phyloP scores from a whole-genome alignment of 1,284 basidiomycete genomes.

The Rhodotorula sp. region DNA sequence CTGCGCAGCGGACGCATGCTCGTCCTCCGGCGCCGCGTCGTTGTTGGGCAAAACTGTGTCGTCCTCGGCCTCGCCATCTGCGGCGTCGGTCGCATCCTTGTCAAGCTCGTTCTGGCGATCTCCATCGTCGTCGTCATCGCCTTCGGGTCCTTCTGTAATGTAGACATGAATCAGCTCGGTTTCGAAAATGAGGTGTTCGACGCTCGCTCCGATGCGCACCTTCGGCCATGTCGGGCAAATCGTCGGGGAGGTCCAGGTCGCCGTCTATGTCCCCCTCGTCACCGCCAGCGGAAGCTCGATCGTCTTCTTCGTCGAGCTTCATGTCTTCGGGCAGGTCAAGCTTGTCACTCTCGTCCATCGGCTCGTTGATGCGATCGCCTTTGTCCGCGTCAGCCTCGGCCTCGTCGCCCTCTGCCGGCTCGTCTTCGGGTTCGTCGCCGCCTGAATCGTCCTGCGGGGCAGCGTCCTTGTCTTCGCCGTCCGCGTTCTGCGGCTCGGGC shows the following conservation, averaged over 20 bases:
- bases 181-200: no score
- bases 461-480: constrained; percentile 45
- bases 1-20: constrained; percentile 41
- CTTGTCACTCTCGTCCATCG: constrained; percentile 70
- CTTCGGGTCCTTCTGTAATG: constrained; percentile 36
- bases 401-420: constrained; percentile 49
- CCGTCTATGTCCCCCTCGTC: constrained; percentile 39
- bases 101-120: constrained; percentile 46
- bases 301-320: constrained; percentile 56
- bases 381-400: constrained; percentile 58
- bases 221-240: constrained; percentile 42
- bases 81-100: constrained; percentile 47
- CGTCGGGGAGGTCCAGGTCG: constrained; percentile 44
- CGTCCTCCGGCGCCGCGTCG: constrained; percentile 27
- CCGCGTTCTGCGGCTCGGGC: constrained; percentile 45
- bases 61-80: constrained; percentile 44
- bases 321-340: constrained; percentile 83
- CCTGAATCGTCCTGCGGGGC: constrained; percentile 49
- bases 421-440: constrained; percentile 47
- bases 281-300: constrained; percentile 35
- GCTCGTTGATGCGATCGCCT: constrained; percentile 64
- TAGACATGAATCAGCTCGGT: not conserved
- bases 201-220: constrained; percentile 9
- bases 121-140: constrained; percentile 42
- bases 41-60: constrained; percentile 35